Evolutionary conservation across 257 asterid genomes (phyloP), one percentile per base, ranked within the genome.

Genomic region (Plectranthus barbatus): DNA sequence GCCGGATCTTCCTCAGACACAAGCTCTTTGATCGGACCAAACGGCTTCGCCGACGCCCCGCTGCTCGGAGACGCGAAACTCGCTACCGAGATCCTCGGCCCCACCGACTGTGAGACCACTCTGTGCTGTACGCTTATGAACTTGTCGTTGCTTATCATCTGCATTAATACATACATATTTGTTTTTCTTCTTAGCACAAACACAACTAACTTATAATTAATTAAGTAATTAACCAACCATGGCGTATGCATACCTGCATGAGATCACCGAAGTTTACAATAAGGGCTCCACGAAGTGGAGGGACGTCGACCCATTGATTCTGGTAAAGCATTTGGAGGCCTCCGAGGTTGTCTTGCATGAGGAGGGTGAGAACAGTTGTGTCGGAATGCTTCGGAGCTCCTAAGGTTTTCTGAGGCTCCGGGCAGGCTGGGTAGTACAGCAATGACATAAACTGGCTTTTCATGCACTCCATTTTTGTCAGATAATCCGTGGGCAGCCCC

Each of bases 61-160:
- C 31, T 13, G 24, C 80, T 78, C 36, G 80, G 76, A 4, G 31
- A 39, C 46, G 67, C 53, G 69, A 79, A 79, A 9, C 72, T 21
- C 1, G 78, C 81, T 7, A 79, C 71, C 6, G 79, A 79, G 18
- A 79, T 33, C 64, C 84, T 72, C 1, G 76, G 80, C 47, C 80
- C 78, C 5, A 47, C 63, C 0, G 69, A 6, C 57, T 75, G 78
- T 18, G 84, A 66, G 26, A 72, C 7, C 41, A 75, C 84, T 62
- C 81, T 59, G 39, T 78, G 83, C 71, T 74, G 66, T 67, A 73
- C 79, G 46, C 82, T 77, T 56, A 59, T 62, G 73, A 77, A 77
- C 64, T 60, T 73, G 44, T 65, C 80, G 8, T 75, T 75, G 72
- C 78, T 78, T 0, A 75, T 67, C 48, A 70, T 70, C 83, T 77